These are phyloP conservation scores for Boletellus deceptivus DNA, from an alignment of 1,284 basidiomycete genomes.

Conservation along the genomic window DNA sequence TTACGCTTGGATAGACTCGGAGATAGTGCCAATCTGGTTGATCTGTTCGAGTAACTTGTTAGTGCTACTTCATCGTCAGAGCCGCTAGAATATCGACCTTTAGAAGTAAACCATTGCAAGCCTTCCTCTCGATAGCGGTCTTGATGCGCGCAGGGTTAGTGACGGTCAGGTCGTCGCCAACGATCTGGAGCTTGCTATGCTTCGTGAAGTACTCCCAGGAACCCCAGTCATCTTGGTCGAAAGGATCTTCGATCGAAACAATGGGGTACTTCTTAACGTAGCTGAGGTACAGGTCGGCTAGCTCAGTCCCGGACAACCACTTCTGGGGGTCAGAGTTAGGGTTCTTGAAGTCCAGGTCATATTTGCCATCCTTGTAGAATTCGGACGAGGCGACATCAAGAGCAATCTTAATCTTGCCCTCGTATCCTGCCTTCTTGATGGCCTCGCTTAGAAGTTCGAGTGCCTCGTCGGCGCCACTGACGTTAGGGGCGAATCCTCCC, in stretches of 20 bases:
- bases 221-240: slow-evolving; percentile 99
- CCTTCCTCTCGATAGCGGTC: slow-evolving; percentile 99
- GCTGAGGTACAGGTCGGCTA: slow-evolving; percentile 89
- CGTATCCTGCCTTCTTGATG: slow-evolving; percentile 97
- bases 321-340: slow-evolving; percentile 97
- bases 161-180: slow-evolving; percentile 98
- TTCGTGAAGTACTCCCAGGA: slow-evolving; percentile 93
- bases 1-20: slow-evolving; percentile 95
- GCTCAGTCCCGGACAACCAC: slow-evolving; percentile 92
- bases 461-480: slow-evolving; percentile 94
- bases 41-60: slow-evolving; percentile 43
- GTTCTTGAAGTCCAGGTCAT: slow-evolving; percentile 99
- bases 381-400: slow-evolving; percentile 99
- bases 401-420: slow-evolving; percentile 98
- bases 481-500: slow-evolving; percentile 99
- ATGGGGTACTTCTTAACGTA: slow-evolving; percentile 94
- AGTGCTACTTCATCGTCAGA: background rate
- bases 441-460: slow-evolving; percentile 95
- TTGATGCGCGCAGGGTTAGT: slow-evolving; percentile 98
- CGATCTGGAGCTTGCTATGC: slow-evolving; percentile 81
- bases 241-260: slow-evolving; percentile 98
- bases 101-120: slow-evolving; percentile 97
- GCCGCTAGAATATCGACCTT: slow-evolving; percentile 55
- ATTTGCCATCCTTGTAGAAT: slow-evolving; percentile 99
- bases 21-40: slow-evolving; percentile 99